Conservation (phyloP, 2,329 filamentous ascomycete species). For the Alternaria sp. region DNA sequence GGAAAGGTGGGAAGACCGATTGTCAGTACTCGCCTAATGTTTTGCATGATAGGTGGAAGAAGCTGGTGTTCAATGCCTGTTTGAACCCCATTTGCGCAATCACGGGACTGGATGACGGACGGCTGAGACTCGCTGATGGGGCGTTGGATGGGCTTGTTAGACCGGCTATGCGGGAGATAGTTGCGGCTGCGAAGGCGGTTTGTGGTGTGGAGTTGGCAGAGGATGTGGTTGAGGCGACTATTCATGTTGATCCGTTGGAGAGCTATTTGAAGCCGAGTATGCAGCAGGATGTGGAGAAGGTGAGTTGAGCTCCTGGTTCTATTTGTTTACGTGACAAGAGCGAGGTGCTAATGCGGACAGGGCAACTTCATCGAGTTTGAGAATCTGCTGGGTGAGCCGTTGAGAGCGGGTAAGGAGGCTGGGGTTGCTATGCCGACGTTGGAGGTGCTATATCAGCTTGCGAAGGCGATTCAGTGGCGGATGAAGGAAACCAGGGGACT, state of each 20-base stretch:
- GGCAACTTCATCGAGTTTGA: constrained; percentile 64
- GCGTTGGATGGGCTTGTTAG: constrained; percentile 56
- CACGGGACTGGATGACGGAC: constrained; percentile 58
- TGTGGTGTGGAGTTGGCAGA: constrained; percentile 52
- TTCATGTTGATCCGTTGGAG: constrained; percentile 58
- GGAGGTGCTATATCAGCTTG: constrained; percentile 56
- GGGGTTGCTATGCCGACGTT: constrained; percentile 61
- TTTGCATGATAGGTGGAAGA: constrained; percentile 55
- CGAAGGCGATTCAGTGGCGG: constrained; percentile 58
- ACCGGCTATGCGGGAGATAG: constrained; percentile 63
- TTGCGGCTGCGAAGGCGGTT: constrained; percentile 52
- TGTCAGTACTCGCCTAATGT: constrained; percentile 54
- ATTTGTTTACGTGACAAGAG: neutral
- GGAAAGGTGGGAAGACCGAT: constrained; percentile 53
- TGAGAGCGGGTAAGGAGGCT: constrained; percentile 56
- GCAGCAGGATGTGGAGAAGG: constrained; percentile 60
- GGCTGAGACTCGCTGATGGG: constrained; percentile 56
- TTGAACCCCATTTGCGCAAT: constrained; percentile 62
- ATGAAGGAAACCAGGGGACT: constrained; percentile 55
- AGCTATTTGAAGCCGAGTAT: constrained; percentile 61
- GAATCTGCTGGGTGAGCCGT: constrained; percentile 63
- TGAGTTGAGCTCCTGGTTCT: constrained; percentile 10
- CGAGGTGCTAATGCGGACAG: constrained; percentile 26
- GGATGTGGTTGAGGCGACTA: constrained; percentile 53
- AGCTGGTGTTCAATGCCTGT: constrained; percentile 59